phyloP scores from a whole-genome alignment of 2,329 filamentous ascomycete species.

The Colletotrichum brevisporum region DNA sequence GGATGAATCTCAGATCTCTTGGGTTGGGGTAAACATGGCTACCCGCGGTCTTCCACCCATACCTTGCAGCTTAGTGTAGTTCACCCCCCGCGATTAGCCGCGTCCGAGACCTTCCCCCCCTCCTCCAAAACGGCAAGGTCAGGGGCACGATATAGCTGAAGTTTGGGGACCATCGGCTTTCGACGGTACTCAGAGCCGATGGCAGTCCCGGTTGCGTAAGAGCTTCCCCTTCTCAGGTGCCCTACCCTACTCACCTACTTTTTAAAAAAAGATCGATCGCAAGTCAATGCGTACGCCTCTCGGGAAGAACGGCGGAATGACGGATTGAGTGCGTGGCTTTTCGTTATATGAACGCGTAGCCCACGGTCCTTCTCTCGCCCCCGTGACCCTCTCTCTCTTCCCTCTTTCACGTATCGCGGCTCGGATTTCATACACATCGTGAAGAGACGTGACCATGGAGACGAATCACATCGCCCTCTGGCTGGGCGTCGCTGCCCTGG shows the following conservation, averaged over 20 bases:
- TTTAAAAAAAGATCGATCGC: too few species aligned
- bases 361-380: too few species aligned
- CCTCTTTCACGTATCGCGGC: not conserved
- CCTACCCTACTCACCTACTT: too few species aligned
- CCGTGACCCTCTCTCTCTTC: too few species aligned
- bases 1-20: constrained; percentile 1
- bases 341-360: too few species aligned
- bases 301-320: constrained; percentile 1
- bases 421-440: not conserved
- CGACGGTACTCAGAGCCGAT: too few species aligned
- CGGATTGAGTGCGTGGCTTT: not conserved
- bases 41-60: constrained; percentile 5
- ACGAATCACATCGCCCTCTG: constrained; percentile 56
- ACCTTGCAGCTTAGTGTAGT: not conserved
- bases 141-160: not conserved
- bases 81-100: constrained; percentile 18
- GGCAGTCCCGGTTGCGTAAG: too few species aligned
- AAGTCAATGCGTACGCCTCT: too few species aligned
- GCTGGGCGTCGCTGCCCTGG: constrained; percentile 54
- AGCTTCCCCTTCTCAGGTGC: too few species aligned
- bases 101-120: too few species aligned
- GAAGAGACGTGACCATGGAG: constrained; percentile 40
- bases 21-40: constrained; percentile 31
- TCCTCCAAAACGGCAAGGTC: constrained; percentile 9
- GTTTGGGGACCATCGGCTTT: constrained; percentile 14